These are phyloP conservation scores for Fusarium odoratissimum DNA, from an alignment of 2,329 filamentous ascomycete genomes.

Conservation along the genomic window DNA sequence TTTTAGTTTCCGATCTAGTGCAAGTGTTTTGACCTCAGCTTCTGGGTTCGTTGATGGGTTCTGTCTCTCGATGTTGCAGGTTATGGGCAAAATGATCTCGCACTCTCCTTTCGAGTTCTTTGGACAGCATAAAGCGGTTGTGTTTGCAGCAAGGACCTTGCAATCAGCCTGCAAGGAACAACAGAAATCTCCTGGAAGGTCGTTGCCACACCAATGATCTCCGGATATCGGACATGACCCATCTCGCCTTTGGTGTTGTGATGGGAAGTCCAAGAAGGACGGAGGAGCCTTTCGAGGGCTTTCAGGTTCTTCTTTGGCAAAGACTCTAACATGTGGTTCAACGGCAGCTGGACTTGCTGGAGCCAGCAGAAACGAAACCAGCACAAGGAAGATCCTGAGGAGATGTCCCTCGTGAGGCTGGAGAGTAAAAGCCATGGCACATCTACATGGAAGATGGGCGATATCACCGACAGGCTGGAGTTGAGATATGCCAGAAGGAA, in stretches of 20 bases:
- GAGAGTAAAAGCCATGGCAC: slow-evolving; percentile 36
- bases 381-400: slow-evolving; percentile 33
- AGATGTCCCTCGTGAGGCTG: slow-evolving; percentile 35
- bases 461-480: slow-evolving; percentile 5
- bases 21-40: slow-evolving; percentile 38
- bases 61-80: slow-evolving; percentile 35
- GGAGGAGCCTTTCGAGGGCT: slow-evolving; percentile 5
- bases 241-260: slow-evolving; percentile 26
- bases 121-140: slow-evolving; percentile 43
- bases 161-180: slow-evolving; percentile 34
- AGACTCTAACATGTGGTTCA: slow-evolving; percentile 31
- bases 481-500: slow-evolving; percentile 6
- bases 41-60: slow-evolving; percentile 30
- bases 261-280: slow-evolving; percentile 12
- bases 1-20: slow-evolving; percentile 30
- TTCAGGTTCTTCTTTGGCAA: slow-evolving; percentile 16
- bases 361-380: slow-evolving; percentile 36
- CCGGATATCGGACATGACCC: slow-evolving; percentile 35
- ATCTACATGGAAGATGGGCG: slow-evolving; percentile 35
- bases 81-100: slow-evolving; percentile 37
- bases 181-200: slow-evolving; percentile 39
- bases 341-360: slow-evolving; percentile 29
- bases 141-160: slow-evolving; percentile 43
- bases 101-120: slow-evolving; percentile 32
- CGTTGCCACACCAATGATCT: slow-evolving; percentile 35